Conservation (phyloP, 164 flowering plant genomes). For the Kingdonia uniflora region DNA sequence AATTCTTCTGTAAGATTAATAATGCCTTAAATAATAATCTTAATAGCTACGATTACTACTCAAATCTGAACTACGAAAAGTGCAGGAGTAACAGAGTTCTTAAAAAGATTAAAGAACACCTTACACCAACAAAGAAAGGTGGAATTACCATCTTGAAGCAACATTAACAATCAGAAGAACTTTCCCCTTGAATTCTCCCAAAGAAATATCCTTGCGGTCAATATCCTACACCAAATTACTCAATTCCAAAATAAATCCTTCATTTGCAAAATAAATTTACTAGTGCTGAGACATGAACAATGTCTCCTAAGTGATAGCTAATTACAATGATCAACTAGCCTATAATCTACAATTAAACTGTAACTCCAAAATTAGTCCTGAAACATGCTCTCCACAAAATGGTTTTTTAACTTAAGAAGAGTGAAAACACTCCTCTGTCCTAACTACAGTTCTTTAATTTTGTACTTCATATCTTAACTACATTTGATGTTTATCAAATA, state of each 20-base stretch:
- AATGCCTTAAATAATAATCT: no score
- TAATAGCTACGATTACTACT: background rate
- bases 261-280: background rate
- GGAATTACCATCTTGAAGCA: slow-evolving; percentile 68
- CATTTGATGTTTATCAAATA: no score
- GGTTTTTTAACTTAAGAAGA: no score
- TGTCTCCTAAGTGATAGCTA: background rate
- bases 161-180: slow-evolving; percentile 83
- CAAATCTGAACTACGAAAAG: background rate
- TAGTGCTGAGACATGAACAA: background rate
- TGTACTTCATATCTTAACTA: no score
- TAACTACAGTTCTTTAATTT: no score
- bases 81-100: no score
- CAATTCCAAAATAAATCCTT: background rate
- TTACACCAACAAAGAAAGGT: background rate
- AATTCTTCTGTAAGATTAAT: background rate
- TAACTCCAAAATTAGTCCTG: no score
- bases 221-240: slow-evolving; percentile 56
- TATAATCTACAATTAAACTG: no score
- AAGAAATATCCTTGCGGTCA: slow-evolving; percentile 70
- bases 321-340: no score
- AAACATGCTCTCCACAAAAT: no score
- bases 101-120: background rate
- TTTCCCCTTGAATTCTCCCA: slow-evolving; percentile 79
- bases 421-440: no score